Evolutionary conservation across 768 basidiomycete species (phyloP), one percentile per base, ranked within the genome.

Genomic region (Dioszegia aurantiaca): DNA sequence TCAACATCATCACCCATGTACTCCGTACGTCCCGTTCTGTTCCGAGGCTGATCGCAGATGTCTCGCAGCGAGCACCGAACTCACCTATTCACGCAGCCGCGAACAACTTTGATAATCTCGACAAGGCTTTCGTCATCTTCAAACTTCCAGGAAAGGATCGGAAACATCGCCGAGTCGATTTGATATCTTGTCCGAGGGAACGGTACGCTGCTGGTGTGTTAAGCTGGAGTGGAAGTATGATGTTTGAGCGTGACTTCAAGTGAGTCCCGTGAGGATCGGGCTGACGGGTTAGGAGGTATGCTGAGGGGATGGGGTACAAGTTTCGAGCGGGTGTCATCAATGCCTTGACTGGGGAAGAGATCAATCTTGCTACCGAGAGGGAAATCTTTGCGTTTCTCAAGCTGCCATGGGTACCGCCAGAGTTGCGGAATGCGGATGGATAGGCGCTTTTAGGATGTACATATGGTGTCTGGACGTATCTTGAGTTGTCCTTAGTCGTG

Each of bases 181-280:
- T 94, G 46, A 91, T 94, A 62, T 87, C 88, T 73, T 84, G 87
- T 2, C 80, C 83, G 1, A 85, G 85, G 8, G 83, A 85, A 59
- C 80, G 86, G 0, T 94, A 93, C 68, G 91, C 89, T 85, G 87
- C 88, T 0, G 89, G 90, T 0, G 84, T 95, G 1, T 81, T 90
- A 26, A 92, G 93, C 52, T 97, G 92, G 92, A 87, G 86, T 4
- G 91, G 92, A 0, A 91, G 88, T 4, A 89, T 83, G 60, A 87
- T 90, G 85, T 94, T 95, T 71, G 84, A 94, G 75, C 80, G 90
- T 26, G 92, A 94, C 76, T 74, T 95, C 48, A 81, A 54, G 56
- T 31, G 44, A 37, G 40, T 24, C 4, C 17, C 17, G 54, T 23
- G 40, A 31, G 39, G 19, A 16, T 23, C 19, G 26, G 33, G 24